Conservation (phyloP, 805 yeast species). For the Monosporozyma servazzii region DNA sequence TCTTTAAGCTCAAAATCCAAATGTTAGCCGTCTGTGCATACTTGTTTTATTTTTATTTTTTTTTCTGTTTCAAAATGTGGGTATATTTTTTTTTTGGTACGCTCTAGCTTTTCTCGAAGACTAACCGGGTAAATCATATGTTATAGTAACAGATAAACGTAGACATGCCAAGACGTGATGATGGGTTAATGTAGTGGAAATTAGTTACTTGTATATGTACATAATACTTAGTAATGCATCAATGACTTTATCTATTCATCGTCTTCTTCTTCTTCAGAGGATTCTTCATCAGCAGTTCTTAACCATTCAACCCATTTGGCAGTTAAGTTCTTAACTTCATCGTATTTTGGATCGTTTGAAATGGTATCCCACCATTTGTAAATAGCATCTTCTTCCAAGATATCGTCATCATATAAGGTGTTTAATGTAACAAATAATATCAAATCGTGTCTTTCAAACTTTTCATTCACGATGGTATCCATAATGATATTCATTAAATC, state of each 20-base stretch:
- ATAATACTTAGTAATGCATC: not conserved
- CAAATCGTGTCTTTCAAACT: constrained; percentile 29
- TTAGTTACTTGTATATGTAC: not conserved
- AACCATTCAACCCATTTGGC: constrained; percentile 82
- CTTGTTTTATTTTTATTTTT: not conserved
- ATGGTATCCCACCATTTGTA: constrained; percentile 67
- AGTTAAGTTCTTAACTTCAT: constrained; percentile 47
- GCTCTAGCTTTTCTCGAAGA: not conserved
- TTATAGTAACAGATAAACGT: not conserved
- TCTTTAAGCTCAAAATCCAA: not conserved
- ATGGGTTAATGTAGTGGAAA: not conserved
- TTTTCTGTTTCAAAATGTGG: constrained; percentile 1
- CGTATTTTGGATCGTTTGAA: constrained; percentile 34
- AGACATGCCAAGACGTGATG: not conserved
- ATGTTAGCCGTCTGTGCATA: not conserved
- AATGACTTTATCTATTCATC: constrained; percentile 20
- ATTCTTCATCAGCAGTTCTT: constrained; percentile 62
- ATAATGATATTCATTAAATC: constrained; percentile 51
- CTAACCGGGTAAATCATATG: not conserved
- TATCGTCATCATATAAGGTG: constrained; percentile 70
- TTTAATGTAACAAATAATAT: constrained; percentile 36
- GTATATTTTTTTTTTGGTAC: not conserved
- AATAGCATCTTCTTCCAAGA: constrained; percentile 73
- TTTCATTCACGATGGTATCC: constrained; percentile 21
- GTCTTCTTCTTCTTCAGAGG: constrained; percentile 45